Evolutionary conservation across 177 flowering plant genomes (phyloP), one percentile per base, ranked within the genome.

Genomic region (Vitis hybrid): DNA sequence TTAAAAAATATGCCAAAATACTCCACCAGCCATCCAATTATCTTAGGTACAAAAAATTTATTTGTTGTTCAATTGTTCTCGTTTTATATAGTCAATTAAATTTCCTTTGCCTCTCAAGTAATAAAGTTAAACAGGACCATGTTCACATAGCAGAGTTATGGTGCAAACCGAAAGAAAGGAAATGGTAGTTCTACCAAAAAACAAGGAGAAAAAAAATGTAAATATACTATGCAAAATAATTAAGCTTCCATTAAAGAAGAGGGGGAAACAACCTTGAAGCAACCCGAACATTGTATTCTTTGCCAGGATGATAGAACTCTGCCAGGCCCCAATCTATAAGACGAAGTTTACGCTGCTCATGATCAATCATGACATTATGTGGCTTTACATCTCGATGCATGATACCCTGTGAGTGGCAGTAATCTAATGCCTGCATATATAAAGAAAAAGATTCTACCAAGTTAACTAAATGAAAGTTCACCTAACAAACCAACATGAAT

Each of bases 321-420:
- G 98, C 97, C 62, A 93, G 94, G 14, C 97, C 97, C 98, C 98
- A 92, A 75, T 92, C 98, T 71, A 93, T 93, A 10, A 89, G 89
- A 40, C 97, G 94, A 71, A 93, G 94, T 79, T 93, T 93, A 26
- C 98, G 87, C 73, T 91, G 88, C 78, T 85, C 94, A 71, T 93
- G 98, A 80, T 93, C 98, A 69, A 93, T 93, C 98, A 93, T 93
- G 17, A 93, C 98, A 84, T 93, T 93, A 72, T 93, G 98, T 62
- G 98, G 98, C 78, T 93, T 93, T 72, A 93, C 98, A 84, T 93
- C 98, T 74, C 98, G 85, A 70, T 93, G 98, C 96, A 93, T 93
- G 48, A 93, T 91, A 66, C 98, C 98, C 81, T 91, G 97, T 60
- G 97, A 93, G 74, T 93, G 98, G 71, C 97, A 93, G 74, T 83